Base-by-base conservation (phyloP, 2,329 filamentous ascomycete genomes). In the Cladophialophora psammophila region DNA sequence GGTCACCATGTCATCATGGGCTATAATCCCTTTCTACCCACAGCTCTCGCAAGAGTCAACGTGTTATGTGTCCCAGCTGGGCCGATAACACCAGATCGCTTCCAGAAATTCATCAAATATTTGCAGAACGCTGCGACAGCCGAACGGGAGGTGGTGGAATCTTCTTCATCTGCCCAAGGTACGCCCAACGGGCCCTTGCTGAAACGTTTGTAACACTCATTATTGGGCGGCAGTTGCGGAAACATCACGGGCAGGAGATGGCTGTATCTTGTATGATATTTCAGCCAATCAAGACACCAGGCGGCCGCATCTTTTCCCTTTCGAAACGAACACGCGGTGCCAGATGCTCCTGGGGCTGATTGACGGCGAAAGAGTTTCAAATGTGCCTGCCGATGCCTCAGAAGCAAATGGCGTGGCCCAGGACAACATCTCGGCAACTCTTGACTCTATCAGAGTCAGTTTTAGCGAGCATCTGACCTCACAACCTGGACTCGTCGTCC, bases 31-130 rank as follows among this genome's bases (percentile, higher is more conserved):
- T 88, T 97, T 79, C 91, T 94, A 78, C 93, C 94, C 80, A 89
- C 94, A 83, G 91, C 94, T 80, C 93, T 93, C 78, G 94, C 93
- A 82, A 91, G 92, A 85, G 88, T 98, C 77, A 91, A 92, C 82
- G 92, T 91, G 70, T 87, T 97, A 74, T 87, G 97, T 67, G 84
- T 98, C 69, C 95, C 95, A 63, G 85, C 96, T 72, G 94, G 94
- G 61, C 90, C 88, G 76, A 95, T 98, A 78, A 94, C 90, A 78
- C 88, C 90, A 68, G 89, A 91, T 61, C 88, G 91, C 67, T 98
- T 97, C 79, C 80, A 89, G 73, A 84, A 86, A 71, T 96, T 97
- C 78, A 86, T 94, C 71, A 86, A 90, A 69, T 87, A 92, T 74
- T 84, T 99, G 68, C 89, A 91, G 76, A 83, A 86, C 71, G 91